These are phyloP conservation scores for Aspergillus japonicus DNA, from an alignment of 2,329 filamentous ascomycete genomes.

Conservation along the genomic window DNA sequence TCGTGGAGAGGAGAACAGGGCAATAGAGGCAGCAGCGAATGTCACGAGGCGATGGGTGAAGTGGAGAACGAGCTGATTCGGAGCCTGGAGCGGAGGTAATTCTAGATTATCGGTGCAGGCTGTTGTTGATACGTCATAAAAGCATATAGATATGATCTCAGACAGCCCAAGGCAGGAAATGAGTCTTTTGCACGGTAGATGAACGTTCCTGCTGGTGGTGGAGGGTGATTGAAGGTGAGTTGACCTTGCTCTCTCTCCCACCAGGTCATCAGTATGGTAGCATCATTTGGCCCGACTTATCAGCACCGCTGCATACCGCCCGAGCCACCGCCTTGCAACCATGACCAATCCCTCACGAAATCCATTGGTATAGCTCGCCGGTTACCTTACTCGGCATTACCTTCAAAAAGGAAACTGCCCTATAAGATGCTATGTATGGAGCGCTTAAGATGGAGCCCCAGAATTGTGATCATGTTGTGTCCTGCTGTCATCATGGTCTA, in stretches of 20 bases:
- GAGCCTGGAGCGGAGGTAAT: not conserved
- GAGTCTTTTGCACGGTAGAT: not conserved
- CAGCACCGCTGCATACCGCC: constrained; percentile 10
- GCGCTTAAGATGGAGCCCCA: too few relatives aligned
- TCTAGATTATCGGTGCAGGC: not conserved
- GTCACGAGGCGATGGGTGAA: not conserved
- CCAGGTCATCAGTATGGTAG: not conserved
- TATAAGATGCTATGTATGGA: too few relatives aligned
- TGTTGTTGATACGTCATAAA: not conserved
- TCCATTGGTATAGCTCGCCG: too few relatives aligned
- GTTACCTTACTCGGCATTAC: too few relatives aligned
- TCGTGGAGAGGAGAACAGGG: not conserved
- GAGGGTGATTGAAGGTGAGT: not conserved
- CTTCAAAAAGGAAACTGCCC: too few relatives aligned
- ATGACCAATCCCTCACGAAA: not conserved
- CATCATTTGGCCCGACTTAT: constrained; percentile 9
- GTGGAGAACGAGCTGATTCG: constrained; percentile 1
- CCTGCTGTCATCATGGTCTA: too few relatives aligned
- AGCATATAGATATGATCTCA: not conserved
- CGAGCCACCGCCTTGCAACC: constrained; percentile 5
- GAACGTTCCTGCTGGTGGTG: not conserved
- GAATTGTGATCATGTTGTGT: not conserved
- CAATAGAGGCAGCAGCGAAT: not conserved
- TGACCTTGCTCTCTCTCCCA: constrained; percentile 1
- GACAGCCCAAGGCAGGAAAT: not conserved